Evolutionary conservation across 257 asterid genomes (phyloP).

Genomic region (Buddleja alternifolia): DNA sequence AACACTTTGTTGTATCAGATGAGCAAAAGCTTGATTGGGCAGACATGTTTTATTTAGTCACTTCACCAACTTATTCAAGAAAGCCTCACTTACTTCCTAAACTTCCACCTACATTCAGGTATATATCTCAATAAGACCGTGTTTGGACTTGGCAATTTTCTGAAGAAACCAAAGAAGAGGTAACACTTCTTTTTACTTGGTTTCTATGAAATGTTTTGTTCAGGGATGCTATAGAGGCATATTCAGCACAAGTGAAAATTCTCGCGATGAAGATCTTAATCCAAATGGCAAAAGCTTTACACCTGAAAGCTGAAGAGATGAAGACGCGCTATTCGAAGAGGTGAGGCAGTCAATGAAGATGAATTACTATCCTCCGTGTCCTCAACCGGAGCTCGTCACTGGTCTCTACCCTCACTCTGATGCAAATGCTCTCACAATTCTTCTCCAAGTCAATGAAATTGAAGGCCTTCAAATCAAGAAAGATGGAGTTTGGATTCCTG

Average conservation of each 20-base stretch:
- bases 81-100: too few species aligned
- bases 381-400: too few species aligned
- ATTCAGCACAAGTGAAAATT: constrained; percentile 39
- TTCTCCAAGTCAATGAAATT: too few species aligned
- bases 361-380: too few species aligned
- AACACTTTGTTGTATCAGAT: constrained; percentile 57
- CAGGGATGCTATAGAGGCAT: constrained; percentile 58
- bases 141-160: too few species aligned
- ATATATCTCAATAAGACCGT: too few species aligned
- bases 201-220: background rate
- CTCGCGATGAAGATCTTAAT: constrained; percentile 45
- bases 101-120: constrained; percentile 56
- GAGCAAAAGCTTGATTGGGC: constrained; percentile 75
- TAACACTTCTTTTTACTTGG: too few species aligned
- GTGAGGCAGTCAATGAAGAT: constrained; percentile 53
- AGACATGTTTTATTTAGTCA: constrained; percentile 39
- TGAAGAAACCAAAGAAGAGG: too few species aligned
- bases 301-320: constrained; percentile 48
- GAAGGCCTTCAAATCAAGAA: constrained; percentile 59
- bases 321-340: constrained; percentile 28
- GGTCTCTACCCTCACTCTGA: too few species aligned
- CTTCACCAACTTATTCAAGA: constrained; percentile 45
- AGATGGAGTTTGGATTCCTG: constrained; percentile 50
- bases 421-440: too few species aligned
- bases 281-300: constrained; percentile 44